These are phyloP conservation scores for Dryadomyces quercus-mongolicae DNA, from an alignment of 2,329 filamentous ascomycete genomes.

Conservation along the genomic window DNA sequence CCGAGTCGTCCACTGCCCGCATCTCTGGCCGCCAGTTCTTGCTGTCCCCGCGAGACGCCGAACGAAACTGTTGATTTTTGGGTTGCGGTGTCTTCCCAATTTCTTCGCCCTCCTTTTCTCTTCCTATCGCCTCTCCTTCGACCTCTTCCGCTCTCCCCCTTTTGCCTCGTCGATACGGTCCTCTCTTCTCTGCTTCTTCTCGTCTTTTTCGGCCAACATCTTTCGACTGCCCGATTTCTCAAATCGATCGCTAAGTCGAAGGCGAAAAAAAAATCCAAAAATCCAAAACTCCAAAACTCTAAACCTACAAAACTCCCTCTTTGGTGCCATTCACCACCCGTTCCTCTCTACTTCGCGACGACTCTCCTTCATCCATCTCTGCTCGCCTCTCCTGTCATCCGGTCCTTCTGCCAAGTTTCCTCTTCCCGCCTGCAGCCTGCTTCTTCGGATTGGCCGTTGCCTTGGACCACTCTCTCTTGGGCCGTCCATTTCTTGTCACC, in stretches of 20 bases:
- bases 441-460: background rate
- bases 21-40: background rate
- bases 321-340: too few species aligned
- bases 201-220: too few species aligned
- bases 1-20: background rate
- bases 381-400: background rate
- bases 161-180: background rate
- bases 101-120: background rate
- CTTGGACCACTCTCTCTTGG: background rate
- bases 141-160: background rate
- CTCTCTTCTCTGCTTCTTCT: background rate
- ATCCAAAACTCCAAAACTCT: too few species aligned
- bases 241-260: too few species aligned
- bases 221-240: too few species aligned
- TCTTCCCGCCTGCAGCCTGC: background rate
- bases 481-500: background rate
- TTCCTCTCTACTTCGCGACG: background rate
- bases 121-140: background rate
- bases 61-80: constrained; percentile 1
- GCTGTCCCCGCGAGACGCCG: background rate
- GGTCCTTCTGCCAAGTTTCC: background rate
- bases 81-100: background rate
- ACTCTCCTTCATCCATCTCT: background rate
- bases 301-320: too few species aligned
- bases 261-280: too few species aligned